Conservation (phyloP, 176 grass and related monocot genomes). For the Dactylis glomerata region DNA sequence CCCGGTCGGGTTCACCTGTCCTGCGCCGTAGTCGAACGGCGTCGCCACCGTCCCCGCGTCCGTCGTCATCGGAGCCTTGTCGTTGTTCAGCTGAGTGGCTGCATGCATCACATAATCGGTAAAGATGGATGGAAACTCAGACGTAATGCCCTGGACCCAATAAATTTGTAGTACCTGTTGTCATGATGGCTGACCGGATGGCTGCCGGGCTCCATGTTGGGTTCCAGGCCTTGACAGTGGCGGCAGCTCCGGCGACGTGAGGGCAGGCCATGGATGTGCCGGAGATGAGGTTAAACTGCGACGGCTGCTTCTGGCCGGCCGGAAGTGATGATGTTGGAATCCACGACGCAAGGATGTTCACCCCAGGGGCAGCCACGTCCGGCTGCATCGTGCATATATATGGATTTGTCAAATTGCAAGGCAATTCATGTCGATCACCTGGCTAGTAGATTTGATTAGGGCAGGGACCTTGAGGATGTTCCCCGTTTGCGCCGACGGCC, state of each 20-base stretch:
- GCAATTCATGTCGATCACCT: background rate
- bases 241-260: constrained; percentile 64
- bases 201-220: constrained; percentile 79
- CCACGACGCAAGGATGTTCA: constrained; percentile 89
- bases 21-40: constrained; percentile 65
- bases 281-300: constrained; percentile 75
- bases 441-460: background rate
- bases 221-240: constrained; percentile 76
- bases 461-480: constrained; percentile 60
- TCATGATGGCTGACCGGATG: constrained; percentile 81
- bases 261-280: constrained; percentile 96
- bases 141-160: background rate
- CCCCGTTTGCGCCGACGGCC: constrained; percentile 44
- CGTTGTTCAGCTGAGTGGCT: constrained; percentile 67
- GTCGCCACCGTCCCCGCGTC: constrained; percentile 50
- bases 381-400: constrained; percentile 31
- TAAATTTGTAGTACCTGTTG: constrained; percentile 41
- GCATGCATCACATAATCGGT: background rate
- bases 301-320: constrained; percentile 57
- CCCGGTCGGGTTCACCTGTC: constrained; percentile 60
- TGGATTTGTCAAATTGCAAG: background rate
- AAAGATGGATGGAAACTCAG: background rate
- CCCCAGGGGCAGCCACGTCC: constrained; percentile 75
- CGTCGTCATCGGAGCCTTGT: constrained; percentile 39
- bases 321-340: constrained; percentile 52